Evolutionary conservation across 2,329 filamentous ascomycete species (phyloP), one percentile per base, ranked within the genome.

Genomic region (Ambrosiella cleistominuta): DNA sequence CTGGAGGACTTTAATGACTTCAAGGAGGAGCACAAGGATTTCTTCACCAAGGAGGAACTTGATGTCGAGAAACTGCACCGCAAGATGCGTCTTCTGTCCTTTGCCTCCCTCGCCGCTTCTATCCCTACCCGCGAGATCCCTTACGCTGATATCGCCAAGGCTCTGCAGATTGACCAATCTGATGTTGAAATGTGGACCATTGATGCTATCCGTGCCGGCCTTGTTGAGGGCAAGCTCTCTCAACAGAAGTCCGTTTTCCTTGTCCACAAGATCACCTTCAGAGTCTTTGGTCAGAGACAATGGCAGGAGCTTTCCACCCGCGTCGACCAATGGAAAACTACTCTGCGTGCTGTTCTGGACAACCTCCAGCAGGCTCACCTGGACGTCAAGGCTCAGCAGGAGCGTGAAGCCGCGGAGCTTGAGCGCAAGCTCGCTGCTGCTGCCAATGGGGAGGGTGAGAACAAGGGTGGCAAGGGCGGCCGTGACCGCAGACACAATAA

Each of bases 181-280:
- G 88, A 97, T 63, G 88, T 97, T 47, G 93, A 98, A 78, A 86
- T 91, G 79, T 98, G 93, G 93, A 88, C 94, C 64, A 98, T 98
- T 67, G 93, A 98, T 70, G 90, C 94, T 64, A 96, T 98, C 72
- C 88, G 93, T 64, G 88, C 90, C 53, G 89, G 90, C 39, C 82
- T 98, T 42, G 88, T 98, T 56, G 93, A 98, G 75, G 93, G 93
- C 69, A 95, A 95, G 74, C 82, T 98, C 64, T 93, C 86, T 60
- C 93, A 98, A 75, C 80, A 91, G 69, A 89, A 88, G 70, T 81
- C 88, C 69, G 86, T 91, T 63, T 97, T 98, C 78, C 78, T 96
- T 57, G 88, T 98, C 62, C 93, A 98, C 77, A 83, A 93, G 69
- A 88, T 88, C 66, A 95, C 89, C 61, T 96, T 97, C 79, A 85